A percentile compares a stretch with the other conserved stretches of the same genome.
Conservation (phyloP, 306 rosid species). For the Vigna unguiculata region DNA sequence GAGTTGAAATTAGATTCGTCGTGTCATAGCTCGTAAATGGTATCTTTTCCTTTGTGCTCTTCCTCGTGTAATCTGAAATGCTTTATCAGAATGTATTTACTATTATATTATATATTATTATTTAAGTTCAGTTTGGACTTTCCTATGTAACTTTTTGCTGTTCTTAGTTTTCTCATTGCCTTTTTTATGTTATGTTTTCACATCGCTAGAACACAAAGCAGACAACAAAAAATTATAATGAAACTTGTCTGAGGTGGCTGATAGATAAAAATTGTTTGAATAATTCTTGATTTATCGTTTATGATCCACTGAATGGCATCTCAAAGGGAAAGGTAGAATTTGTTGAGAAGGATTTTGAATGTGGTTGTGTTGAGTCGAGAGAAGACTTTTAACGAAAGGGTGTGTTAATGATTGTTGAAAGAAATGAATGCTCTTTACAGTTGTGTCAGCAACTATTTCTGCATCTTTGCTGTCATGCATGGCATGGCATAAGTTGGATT, state of each 20-base stretch:
- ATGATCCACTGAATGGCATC: no score
- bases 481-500: slow-evolving; percentile 11
- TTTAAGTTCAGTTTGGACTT: slow-evolving; percentile 28
- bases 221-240: neutral
- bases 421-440: slow-evolving; percentile 43
- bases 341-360: neutral
- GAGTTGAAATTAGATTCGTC: slow-evolving; percentile 32
- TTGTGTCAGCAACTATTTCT: slow-evolving; percentile 25
- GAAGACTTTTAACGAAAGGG: slow-evolving; percentile 24
- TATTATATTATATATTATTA: slow-evolving; percentile 30
- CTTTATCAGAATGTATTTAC: slow-evolving; percentile 38
- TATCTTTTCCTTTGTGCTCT: slow-evolving; percentile 31
- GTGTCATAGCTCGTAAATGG: slow-evolving; percentile 43
- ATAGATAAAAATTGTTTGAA: no score
- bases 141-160: slow-evolving; percentile 8
- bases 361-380: slow-evolving; percentile 9
- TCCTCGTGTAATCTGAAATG: slow-evolving; percentile 44
- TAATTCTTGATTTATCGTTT: no score
- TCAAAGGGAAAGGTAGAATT: slow-evolving; percentile 16
- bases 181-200: neutral
- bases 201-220: neutral
- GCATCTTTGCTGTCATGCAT: slow-evolving; percentile 11
- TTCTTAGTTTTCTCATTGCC: neutral
- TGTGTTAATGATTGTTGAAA: slow-evolving; percentile 35
- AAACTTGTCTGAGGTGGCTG: neutral